These are phyloP conservation scores for Asterochloris erici DNA, from an alignment of 139 green algal species.

Conservation along the genomic window DNA sequence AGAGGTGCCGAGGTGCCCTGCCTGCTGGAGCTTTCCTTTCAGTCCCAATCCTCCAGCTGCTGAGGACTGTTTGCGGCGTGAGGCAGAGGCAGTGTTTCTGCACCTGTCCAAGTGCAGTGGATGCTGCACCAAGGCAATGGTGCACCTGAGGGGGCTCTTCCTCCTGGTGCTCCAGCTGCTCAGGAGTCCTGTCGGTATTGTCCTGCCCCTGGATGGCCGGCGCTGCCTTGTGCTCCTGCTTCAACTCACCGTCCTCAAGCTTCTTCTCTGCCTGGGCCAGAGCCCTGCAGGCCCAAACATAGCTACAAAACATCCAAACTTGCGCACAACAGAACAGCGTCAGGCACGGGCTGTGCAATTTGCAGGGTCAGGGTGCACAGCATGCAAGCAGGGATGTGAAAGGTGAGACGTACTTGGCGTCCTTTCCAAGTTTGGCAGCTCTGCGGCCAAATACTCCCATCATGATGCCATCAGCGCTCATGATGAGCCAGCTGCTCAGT, in stretches of 20 bases:
- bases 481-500: neutral
- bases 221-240: neutral
- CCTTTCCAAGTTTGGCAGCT: neutral
- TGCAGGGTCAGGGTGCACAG: too few species aligned
- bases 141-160: neutral
- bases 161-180: slow-evolving; percentile 1
- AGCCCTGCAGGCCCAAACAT: too few species aligned
- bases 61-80: too few species aligned
- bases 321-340: too few species aligned
- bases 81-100: too few species aligned
- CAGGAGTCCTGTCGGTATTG: slow-evolving; percentile 13
- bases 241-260: neutral
- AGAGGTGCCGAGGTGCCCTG: too few species aligned
- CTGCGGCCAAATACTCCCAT: neutral
- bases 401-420: neutral
- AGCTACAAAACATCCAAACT: too few species aligned
- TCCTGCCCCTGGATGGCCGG: slow-evolving; percentile 11
- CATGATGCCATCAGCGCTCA: neutral
- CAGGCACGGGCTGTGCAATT: too few species aligned
- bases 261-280: too few species aligned
- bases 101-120: too few species aligned
- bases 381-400: neutral
- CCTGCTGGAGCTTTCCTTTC: too few species aligned
- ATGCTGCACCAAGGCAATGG: neutral
- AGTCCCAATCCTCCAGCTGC: too few species aligned